These are phyloP conservation scores for Pythium chondricola DNA, from an alignment of 352 stramenopile species.

Conservation along the genomic window DNA sequence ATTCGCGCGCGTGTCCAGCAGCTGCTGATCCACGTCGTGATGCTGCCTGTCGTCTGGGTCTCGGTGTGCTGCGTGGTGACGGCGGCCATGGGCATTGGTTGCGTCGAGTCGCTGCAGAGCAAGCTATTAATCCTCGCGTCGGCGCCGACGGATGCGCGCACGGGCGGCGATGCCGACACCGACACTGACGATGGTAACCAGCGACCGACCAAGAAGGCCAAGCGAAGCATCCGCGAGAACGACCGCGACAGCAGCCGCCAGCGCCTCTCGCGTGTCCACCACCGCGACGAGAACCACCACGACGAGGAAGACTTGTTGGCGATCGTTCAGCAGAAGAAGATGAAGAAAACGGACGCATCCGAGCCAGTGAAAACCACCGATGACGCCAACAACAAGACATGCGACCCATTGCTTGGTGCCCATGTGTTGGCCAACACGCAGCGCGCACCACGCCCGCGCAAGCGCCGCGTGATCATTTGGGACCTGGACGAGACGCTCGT, in stretches of 20 bases:
- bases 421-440: not conserved
- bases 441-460: not conserved
- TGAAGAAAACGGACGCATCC: not conserved
- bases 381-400: not conserved
- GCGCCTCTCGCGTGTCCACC: not conserved
- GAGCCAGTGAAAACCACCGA: not conserved
- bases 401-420: not conserved
- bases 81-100: conserved; percentile 46
- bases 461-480: conserved; percentile 67
- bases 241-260: not conserved
- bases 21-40: conserved; percentile 40
- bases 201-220: conserved; percentile 14
- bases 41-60: conserved; percentile 58
- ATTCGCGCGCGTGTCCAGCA: conserved; percentile 23
- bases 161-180: not conserved
- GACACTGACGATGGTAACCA: not conserved
- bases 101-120: conserved; percentile 40
- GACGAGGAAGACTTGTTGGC: not conserved
- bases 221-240: not conserved
- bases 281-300: not conserved
- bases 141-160: not conserved
- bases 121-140: not conserved
- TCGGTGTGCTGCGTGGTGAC: conserved; percentile 54
- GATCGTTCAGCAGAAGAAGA: not conserved
- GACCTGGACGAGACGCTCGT: conserved; percentile 80